Evolutionary conservation across 306 rosid genomes (phyloP).

Genomic region (Arachis hypogaea): DNA sequence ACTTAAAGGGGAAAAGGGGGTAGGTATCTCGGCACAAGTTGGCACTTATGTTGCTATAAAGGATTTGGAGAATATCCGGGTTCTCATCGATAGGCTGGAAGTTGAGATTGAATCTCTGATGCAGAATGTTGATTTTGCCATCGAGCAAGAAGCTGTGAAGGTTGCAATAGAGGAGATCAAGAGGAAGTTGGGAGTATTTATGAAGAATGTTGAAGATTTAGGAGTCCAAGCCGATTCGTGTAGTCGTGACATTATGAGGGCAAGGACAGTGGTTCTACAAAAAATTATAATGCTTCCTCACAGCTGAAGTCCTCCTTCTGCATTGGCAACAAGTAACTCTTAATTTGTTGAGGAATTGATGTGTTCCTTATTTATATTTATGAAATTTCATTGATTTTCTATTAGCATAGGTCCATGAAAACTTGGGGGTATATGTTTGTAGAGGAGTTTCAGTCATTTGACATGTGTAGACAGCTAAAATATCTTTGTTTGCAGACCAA

Average conservation of each 20-base stretch:
- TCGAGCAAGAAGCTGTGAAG: slow-evolving; percentile 68
- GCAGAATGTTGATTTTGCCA: slow-evolving; percentile 60
- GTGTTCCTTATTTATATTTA: slow-evolving; percentile 4
- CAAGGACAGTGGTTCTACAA: slow-evolving; percentile 90
- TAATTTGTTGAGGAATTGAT: slow-evolving; percentile 33
- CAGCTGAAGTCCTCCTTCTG: slow-evolving; percentile 35
- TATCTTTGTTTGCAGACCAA: slow-evolving; percentile 20
- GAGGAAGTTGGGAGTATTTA: slow-evolving; percentile 68
- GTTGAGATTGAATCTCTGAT: slow-evolving; percentile 60
- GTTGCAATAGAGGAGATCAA: slow-evolving; percentile 77
- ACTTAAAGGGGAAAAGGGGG: slow-evolving; percentile 74
- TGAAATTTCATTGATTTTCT: slow-evolving; percentile 41
- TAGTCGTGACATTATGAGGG: slow-evolving; percentile 76
- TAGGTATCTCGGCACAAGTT: slow-evolving; percentile 65
- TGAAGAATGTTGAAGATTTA: slow-evolving; percentile 79
- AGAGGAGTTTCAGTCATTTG: slow-evolving; percentile 21
- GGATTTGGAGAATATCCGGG: slow-evolving; percentile 78
- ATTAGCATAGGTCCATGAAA: slow-evolving; percentile 36
- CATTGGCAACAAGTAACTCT: slow-evolving; percentile 7
- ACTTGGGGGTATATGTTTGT: slow-evolving; percentile 16
- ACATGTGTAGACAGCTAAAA: slow-evolving; percentile 22
- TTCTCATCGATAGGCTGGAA: slow-evolving; percentile 67
- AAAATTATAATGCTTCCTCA: slow-evolving; percentile 74
- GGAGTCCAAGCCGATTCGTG: slow-evolving; percentile 78
- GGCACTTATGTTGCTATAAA: slow-evolving; percentile 82